These are phyloP conservation scores for Pittosporum tobira DNA, from an alignment of 129 eudicot genomes.

Conservation along the genomic window DNA sequence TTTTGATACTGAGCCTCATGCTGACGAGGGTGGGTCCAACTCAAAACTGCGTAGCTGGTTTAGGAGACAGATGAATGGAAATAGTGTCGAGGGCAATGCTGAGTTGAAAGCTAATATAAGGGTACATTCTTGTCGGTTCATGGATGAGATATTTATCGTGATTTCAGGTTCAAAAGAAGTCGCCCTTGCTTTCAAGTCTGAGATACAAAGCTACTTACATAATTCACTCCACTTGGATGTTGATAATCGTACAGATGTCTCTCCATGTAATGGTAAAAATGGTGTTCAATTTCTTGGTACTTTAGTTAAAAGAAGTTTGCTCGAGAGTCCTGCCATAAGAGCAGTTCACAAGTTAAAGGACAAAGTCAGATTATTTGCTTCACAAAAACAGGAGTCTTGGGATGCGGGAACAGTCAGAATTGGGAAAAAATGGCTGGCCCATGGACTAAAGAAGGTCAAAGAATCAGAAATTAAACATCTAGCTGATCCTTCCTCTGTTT, in stretches of 20 bases:
- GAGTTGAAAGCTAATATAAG: constrained; percentile 26
- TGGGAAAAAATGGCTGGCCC: constrained; percentile 81
- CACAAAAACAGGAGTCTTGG: constrained; percentile 74
- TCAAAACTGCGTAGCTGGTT: constrained; percentile 83
- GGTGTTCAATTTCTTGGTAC: constrained; percentile 65
- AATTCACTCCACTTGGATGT: constrained; percentile 44
- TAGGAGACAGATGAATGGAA: constrained; percentile 60
- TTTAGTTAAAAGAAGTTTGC: constrained; percentile 36
- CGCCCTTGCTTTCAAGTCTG: constrained; percentile 48
- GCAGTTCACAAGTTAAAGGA: constrained; percentile 85
- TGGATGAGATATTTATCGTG: constrained; percentile 85
- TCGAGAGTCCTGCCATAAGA: constrained; percentile 49
- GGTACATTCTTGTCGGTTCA: constrained; percentile 70
- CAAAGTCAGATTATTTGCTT: constrained; percentile 64
- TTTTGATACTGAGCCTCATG: constrained; percentile 14
- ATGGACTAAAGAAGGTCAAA: constrained; percentile 86
- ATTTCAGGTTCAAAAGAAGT: constrained; percentile 67
- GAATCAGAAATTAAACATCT: constrained; percentile 87
- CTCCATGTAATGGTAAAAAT: constrained; percentile 35
- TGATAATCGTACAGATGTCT: constrained; percentile 25
- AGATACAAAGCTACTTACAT: constrained; percentile 50
- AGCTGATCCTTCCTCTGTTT: constrained; percentile 43
- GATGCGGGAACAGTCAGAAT: constrained; percentile 56
- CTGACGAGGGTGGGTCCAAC: constrained; percentile 23
- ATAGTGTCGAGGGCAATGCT: constrained; percentile 9